Conservation (phyloP, 305 asterid species). For the Solanum hybrid region DNA sequence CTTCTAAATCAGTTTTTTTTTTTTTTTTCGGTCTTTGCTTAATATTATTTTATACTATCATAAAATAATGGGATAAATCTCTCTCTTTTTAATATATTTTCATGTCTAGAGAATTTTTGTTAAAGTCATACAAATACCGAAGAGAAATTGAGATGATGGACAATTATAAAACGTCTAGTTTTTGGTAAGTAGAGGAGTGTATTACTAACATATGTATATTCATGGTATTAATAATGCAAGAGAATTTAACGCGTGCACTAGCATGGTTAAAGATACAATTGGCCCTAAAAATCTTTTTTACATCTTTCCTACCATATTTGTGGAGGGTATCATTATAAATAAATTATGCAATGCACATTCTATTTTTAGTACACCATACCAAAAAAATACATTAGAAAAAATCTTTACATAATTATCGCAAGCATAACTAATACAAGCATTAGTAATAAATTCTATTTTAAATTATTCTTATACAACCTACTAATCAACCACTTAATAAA, state of each 20-base stretch:
- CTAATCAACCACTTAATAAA: background rate
- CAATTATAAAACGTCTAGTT: background rate
- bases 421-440: background rate
- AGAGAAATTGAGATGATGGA: background rate
- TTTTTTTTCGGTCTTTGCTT: background rate
- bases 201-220: background rate
- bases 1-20: background rate
- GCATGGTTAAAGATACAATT: background rate
- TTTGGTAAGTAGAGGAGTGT: background rate
- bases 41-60: background rate
- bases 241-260: background rate
- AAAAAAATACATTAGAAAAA: background rate
- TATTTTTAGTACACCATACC: background rate
- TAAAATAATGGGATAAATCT: background rate
- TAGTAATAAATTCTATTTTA: background rate
- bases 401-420: background rate
- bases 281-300: background rate
- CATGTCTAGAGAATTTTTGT: too few species aligned
- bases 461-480: background rate
- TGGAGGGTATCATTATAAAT: background rate
- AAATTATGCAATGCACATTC: background rate
- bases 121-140: background rate
- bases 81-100: too few species aligned
- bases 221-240: background rate
- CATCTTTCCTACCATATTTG: background rate